A percentile compares a stretch with the other conserved stretches of the same genome.
phyloP scores from a whole-genome alignment of 345 rosid genomes.

The Cardamine chenopodiifolia region DNA sequence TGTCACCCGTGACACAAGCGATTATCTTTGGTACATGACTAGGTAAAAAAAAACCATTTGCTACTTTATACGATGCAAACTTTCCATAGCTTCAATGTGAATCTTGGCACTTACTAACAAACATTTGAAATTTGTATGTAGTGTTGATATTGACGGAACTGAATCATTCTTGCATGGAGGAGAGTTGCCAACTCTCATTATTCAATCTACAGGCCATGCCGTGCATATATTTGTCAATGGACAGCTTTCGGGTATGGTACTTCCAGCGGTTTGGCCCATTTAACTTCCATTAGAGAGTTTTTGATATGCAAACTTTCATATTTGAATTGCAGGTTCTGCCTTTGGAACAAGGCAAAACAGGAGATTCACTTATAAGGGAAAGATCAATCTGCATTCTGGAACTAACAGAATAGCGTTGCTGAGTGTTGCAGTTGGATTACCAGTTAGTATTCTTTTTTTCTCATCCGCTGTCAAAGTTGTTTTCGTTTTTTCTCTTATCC shows the following conservation, averaged over 20 bases:
- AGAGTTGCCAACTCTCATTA: constrained; percentile 82
- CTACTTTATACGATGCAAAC: not conserved
- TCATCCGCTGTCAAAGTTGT: not conserved
- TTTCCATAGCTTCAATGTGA: constrained; percentile 2
- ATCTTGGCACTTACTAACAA: constrained; percentile 1
- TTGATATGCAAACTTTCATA: constrained; percentile 1
- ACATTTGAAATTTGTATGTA: constrained; percentile 37
- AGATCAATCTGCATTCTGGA: constrained; percentile 80
- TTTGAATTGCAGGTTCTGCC: constrained; percentile 69
- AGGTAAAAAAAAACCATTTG: constrained; percentile 52
- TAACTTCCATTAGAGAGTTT: constrained; percentile 4
- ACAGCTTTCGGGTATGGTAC: constrained; percentile 75
- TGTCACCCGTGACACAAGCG: constrained; percentile 85
- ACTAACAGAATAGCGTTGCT: constrained; percentile 87
- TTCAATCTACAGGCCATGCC: constrained; percentile 92
- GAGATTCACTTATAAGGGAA: constrained; percentile 73
- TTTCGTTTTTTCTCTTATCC: constrained; percentile 1
- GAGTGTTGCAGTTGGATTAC: constrained; percentile 95
- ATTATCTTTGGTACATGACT: constrained; percentile 90
- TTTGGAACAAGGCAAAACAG: constrained; percentile 80
- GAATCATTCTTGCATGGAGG: constrained; percentile 94
- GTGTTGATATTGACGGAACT: constrained; percentile 73
- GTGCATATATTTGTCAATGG: constrained; percentile 91
- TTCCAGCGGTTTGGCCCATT: not conserved
- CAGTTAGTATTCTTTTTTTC: constrained; percentile 54